These are phyloP conservation scores for Malus hybrid DNA, from an alignment of 331 rosid genomes.

Conservation along the genomic window DNA sequence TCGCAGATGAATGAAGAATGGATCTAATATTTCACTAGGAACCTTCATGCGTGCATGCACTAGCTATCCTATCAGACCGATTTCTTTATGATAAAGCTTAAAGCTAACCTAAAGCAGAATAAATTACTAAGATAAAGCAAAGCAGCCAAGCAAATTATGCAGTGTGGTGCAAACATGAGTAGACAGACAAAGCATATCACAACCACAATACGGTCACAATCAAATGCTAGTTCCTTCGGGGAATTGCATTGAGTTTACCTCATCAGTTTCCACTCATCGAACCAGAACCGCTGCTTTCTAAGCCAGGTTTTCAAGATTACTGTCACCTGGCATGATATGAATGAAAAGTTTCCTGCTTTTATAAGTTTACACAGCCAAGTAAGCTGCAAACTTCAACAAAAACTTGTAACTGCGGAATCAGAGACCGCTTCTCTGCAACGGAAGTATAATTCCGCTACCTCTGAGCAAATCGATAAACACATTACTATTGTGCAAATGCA, in stretches of 20 bases:
- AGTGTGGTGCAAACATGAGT: conserved; percentile 1
- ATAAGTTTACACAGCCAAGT: not conserved
- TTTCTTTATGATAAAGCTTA: not conserved
- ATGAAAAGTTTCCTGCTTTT: not conserved
- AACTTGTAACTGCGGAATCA: not conserved
- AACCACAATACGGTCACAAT: not conserved
- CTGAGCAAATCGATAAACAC: not conserved
- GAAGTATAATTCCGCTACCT: too few relatives aligned
- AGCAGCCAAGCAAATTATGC: not conserved
- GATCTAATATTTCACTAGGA: too few relatives aligned
- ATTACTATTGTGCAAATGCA: not conserved
- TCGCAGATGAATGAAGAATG: not conserved
- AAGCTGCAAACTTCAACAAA: conserved; percentile 1
- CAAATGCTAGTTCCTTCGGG: not conserved
- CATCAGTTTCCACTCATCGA: conserved; percentile 9
- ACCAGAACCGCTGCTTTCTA: not conserved
- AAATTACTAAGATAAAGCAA: not conserved
- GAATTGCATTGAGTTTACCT: not conserved
- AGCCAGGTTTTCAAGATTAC: not conserved
- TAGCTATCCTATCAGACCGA: not conserved
- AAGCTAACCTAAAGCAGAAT: not conserved
- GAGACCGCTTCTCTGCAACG: not conserved
- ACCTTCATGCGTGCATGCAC: not conserved
- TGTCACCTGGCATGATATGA: not conserved
- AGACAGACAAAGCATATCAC: conserved; percentile 5